Percentiles rank a stretch among this genome's conserved stretches.
Evolutionary conservation across 805 yeast genomes (phyloP).

Genomic region (Millerozyma miso): DNA sequence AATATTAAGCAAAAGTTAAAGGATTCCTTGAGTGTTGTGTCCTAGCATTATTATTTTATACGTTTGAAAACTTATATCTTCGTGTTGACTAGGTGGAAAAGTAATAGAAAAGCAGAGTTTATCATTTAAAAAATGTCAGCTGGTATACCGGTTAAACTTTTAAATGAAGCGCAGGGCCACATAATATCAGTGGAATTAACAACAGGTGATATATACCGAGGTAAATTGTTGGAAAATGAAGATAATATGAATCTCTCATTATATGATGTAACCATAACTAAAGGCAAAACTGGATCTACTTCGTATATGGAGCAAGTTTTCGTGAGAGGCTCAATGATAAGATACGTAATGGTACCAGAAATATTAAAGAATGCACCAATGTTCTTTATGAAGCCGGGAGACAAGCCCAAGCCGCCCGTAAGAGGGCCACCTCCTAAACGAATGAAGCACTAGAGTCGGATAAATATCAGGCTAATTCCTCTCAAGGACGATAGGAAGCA

Average conservation of each 20-base stretch:
- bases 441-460: slow-evolving; percentile 14
- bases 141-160: slow-evolving; percentile 79
- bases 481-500: no score
- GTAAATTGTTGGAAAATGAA: slow-evolving; percentile 80
- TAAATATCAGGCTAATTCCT: no score
- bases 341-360: slow-evolving; percentile 84
- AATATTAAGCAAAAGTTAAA: not conserved
- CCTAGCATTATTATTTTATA: no score
- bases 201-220: slow-evolving; percentile 84
- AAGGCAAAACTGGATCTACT: slow-evolving; percentile 62
- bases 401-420: slow-evolving; percentile 68
- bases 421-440: slow-evolving; percentile 54
- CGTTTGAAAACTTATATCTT: no score
- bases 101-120: no score
- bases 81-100: no score
- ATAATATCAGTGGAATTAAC: slow-evolving; percentile 74
- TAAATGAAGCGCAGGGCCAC: slow-evolving; percentile 89
- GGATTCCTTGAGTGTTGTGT: no score
- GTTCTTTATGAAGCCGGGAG: slow-evolving; percentile 56
- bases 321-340: slow-evolving; percentile 85
- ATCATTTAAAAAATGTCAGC: slow-evolving; percentile 56
- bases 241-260: slow-evolving; percentile 93
- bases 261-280: slow-evolving; percentile 75
- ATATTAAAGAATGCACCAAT: slow-evolving; percentile 85
- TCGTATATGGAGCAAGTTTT: slow-evolving; percentile 79